These are phyloP conservation scores for Cercis canadensis DNA, from an alignment of 306 rosid species.

Conservation along the genomic window DNA sequence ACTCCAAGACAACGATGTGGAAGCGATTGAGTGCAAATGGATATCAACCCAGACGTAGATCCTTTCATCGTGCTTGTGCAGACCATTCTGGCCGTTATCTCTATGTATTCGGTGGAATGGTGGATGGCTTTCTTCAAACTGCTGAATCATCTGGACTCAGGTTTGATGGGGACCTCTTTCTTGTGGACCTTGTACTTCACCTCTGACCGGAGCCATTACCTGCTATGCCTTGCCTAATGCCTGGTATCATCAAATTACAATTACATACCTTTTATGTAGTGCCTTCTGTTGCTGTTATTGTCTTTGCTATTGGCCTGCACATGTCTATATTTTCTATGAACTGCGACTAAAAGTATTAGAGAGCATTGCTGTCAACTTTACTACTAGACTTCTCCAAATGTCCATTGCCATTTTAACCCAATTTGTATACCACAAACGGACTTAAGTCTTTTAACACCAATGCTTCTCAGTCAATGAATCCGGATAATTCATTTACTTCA, in stretches of 20 bases:
- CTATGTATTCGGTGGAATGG: conserved; percentile 93
- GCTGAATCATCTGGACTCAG: conserved; percentile 58
- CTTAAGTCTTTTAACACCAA: no score
- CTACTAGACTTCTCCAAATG: background rate
- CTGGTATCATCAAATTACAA: no score
- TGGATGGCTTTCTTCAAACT: conserved; percentile 62
- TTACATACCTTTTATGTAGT: no score
- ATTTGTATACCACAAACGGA: no score
- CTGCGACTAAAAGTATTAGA: no score
- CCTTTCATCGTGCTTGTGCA: conserved; percentile 85
- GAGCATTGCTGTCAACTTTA: no score
- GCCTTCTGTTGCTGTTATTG: no score
- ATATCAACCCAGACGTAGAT: conserved; percentile 50
- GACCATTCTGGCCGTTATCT: conserved; percentile 67
- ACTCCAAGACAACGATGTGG: conserved; percentile 71
- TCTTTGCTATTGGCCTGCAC: no score
- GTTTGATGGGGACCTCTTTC: conserved; percentile 83
- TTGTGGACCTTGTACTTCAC: conserved; percentile 77
- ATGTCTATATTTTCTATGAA: no score
- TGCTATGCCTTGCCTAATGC: no score
- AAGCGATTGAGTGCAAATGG: conserved; percentile 61
- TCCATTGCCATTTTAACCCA: conserved; percentile 9
- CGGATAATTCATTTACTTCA: no score
- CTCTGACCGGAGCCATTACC: conserved; percentile 35
- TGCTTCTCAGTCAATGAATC: no score